phyloP scores from a whole-genome alignment of 2,329 filamentous ascomycete genomes.

The Monosporascus sp. region DNA sequence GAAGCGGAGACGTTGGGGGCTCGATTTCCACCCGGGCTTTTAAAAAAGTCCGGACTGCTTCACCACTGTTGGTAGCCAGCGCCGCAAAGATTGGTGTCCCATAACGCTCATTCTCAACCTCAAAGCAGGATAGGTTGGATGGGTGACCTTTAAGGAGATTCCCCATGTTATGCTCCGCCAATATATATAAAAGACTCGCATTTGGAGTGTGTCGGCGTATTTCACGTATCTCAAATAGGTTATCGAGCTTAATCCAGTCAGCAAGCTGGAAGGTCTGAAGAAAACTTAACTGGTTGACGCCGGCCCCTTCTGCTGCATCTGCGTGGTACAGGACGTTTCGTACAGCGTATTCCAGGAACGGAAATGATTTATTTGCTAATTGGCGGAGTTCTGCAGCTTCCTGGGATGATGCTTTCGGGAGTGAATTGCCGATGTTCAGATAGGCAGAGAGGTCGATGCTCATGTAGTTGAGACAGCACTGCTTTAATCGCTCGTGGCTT shows the following conservation, averaged over 20 bases:
- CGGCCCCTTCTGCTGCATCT: not conserved
- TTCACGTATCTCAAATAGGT: not conserved
- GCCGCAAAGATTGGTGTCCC: not conserved
- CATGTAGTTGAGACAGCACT: slow-evolving; percentile 19
- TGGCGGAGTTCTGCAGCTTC: no score
- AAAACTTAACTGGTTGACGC: not conserved
- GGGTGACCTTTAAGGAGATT: not conserved
- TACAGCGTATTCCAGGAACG: not conserved
- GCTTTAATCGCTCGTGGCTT: slow-evolving; percentile 39
- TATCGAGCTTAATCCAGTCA: not conserved
- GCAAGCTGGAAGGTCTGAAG: not conserved
- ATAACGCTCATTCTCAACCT: not conserved
- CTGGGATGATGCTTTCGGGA: no score
- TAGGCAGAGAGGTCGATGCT: not conserved
- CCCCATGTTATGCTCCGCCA: not conserved
- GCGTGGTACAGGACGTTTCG: not conserved
- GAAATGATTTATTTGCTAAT: no score
- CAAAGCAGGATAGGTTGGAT: not conserved
- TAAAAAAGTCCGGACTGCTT: not conserved
- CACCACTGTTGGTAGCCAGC: not conserved
- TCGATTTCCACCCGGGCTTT: not conserved
- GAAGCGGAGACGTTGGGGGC: no score
- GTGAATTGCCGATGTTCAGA: no score
- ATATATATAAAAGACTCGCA: not conserved
- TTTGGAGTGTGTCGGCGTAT: not conserved